These are phyloP conservation scores for Quillaja saponaria DNA, from an alignment of 306 rosid genomes.

Conservation along the genomic window DNA sequence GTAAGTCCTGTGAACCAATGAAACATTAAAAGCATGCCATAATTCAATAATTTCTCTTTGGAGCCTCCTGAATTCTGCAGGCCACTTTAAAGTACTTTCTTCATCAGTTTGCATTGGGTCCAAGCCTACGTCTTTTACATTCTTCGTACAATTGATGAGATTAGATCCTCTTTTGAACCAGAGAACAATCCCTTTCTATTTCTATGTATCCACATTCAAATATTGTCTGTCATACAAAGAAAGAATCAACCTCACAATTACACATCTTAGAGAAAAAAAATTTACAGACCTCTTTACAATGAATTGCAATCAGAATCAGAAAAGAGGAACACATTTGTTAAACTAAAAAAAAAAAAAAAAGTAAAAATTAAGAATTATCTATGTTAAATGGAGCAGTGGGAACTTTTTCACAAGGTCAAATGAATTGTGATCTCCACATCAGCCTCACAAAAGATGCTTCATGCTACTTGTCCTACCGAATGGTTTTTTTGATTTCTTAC, in stretches of 20 bases:
- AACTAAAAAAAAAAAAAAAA: neutral
- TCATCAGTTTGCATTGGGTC: conserved; percentile 61
- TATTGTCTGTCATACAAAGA: conserved; percentile 14
- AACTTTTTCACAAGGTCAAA: conserved; percentile 27
- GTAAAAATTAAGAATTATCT: conserved; percentile 19
- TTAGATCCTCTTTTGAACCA: no score
- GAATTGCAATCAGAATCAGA: conserved; percentile 39
- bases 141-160: conserved; percentile 33
- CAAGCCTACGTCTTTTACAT: conserved; percentile 67
- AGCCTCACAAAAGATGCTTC: conserved; percentile 47
- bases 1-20: conserved; percentile 92
- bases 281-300: conserved; percentile 45
- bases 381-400: conserved; percentile 27
- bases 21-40: conserved; percentile 82
- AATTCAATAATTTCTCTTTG: conserved; percentile 77
- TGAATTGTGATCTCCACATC: conserved; percentile 25
- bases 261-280: conserved; percentile 25
- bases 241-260: conserved; percentile 18
- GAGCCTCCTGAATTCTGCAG: conserved; percentile 70
- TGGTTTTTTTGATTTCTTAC: conserved; percentile 53
- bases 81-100: conserved; percentile 66
- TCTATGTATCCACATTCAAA: neutral
- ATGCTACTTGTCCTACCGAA: conserved; percentile 50
- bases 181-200: conserved; percentile 13
- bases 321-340: conserved; percentile 20